Percentiles rank a stretch among this genome's conserved stretches.
phyloP scores from a whole-genome alignment of 2,329 filamentous ascomycete species.

The Aureobasidium lini region DNA sequence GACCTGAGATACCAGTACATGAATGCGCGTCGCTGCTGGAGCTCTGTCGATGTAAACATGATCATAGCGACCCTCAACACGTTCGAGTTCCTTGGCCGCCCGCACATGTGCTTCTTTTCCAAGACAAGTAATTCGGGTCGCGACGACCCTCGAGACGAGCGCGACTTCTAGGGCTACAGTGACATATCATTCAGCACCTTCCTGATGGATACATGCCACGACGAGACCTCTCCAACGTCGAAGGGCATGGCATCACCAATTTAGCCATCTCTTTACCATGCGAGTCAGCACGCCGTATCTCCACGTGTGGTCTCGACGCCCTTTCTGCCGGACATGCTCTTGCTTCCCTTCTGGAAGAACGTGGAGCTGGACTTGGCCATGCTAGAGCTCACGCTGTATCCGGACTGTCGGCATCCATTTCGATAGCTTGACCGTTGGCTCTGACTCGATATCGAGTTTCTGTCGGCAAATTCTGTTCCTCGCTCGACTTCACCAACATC shows the following conservation, averaged over 20 bases:
- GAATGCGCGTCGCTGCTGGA: neutral
- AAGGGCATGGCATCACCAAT: too few relatives aligned
- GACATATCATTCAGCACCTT: too few relatives aligned
- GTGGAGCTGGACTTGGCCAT: neutral
- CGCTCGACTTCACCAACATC: neutral
- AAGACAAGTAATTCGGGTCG: too few relatives aligned
- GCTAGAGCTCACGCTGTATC: neutral
- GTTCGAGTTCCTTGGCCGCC: too few relatives aligned
- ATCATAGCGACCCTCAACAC: too few relatives aligned
- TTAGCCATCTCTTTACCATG: neutral
- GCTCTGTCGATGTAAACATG: too few relatives aligned
- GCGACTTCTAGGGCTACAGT: too few relatives aligned
- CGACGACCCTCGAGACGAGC: too few relatives aligned
- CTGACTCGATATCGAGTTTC: neutral
- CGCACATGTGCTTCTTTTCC: too few relatives aligned
- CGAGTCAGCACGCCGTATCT: neutral
- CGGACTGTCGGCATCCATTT: neutral
- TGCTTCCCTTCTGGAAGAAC: neutral
- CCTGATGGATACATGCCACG: neutral
- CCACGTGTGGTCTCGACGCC: too few relatives aligned
- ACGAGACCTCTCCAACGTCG: neutral
- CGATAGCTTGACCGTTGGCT: slow-evolving; percentile 4
- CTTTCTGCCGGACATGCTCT: too few relatives aligned
- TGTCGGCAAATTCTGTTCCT: neutral
- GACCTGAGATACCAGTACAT: neutral